Base-by-base conservation (phyloP, 768 basidiomycete species). In the Xanthoconium purpureum region DNA sequence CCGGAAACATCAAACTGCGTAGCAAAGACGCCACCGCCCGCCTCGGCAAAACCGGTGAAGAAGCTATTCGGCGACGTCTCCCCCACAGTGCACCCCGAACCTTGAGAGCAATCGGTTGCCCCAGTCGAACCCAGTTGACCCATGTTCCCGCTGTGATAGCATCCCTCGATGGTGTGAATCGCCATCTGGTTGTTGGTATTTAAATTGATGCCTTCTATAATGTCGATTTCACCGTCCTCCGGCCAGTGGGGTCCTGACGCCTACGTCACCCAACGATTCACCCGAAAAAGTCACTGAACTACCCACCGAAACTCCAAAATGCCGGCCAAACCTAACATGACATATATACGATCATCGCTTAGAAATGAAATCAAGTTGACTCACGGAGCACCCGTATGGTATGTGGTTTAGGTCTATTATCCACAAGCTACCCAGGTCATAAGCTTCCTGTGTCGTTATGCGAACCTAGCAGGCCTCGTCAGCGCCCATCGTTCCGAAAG, bases 21-120 rank as follows among this genome's bases (percentile, higher is more conserved):
- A 3, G 87, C 87, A 70, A 76, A 92, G 1, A 85, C 82, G 6
- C 84, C 84, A 7, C 84, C 84, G n/a, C 84, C 82, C 32, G 63
- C 63, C 3, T 30, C 9, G 0, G 65, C 56, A 40, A 73, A 73
- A 20, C 60, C 55, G 6, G 47, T 35, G 3, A 40, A 43, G 52
- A 56, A 73, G 37, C 69, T 73, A 29, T 72, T 72, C 15, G 56
- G 66, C 18, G 68, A 69, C 3, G 60, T 66, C 58, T 73, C 72
- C 10, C 29, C 62, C 20, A 68, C 63, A 33, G 67, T 71, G 30
- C 72, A 73, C 35, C 71, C 72, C 7, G 69, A 49, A 7, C 61
- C 58, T 45, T 58, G 52, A 24, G 59, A 58, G 30, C 70, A 71
- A 48, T 66, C 47, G 7, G 64, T 66, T 3, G 52, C 50, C 20